Conservation (phyloP, 1,139 yeast genomes). For the Debaryomyces subglobosus region DNA sequence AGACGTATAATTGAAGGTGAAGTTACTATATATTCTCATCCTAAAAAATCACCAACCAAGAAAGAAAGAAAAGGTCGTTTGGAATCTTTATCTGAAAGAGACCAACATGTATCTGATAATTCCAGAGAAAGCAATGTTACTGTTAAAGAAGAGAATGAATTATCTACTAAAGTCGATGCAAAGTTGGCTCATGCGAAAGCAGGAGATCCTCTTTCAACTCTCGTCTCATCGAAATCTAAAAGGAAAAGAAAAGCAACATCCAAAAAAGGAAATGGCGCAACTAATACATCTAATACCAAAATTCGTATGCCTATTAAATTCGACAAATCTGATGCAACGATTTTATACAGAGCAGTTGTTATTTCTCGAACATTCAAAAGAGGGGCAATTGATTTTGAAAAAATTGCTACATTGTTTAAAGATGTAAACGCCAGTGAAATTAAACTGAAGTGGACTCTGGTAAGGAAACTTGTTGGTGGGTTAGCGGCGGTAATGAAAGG, state of each 20-base stretch:
- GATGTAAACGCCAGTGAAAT: slow-evolving; percentile 42
- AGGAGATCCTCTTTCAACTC: slow-evolving; percentile 20
- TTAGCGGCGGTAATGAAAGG: slow-evolving; percentile 53
- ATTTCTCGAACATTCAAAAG: slow-evolving; percentile 60
- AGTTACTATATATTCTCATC: slow-evolving; percentile 27
- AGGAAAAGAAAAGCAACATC: slow-evolving; percentile 15
- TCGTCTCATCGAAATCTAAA: slow-evolving; percentile 26
- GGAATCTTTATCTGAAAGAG: slow-evolving; percentile 22
- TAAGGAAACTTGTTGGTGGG: slow-evolving; percentile 61
- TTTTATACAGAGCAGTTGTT: slow-evolving; percentile 59
- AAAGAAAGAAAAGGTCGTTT: slow-evolving; percentile 21
- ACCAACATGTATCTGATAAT: slow-evolving; percentile 1
- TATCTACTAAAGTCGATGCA: slow-evolving; percentile 14
- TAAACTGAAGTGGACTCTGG: slow-evolving; percentile 62
- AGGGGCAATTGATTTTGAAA: slow-evolving; percentile 58
- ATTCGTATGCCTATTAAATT: slow-evolving; percentile 31
- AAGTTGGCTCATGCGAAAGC: slow-evolving; percentile 4
- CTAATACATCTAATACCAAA: slow-evolving; percentile 13
- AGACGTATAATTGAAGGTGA: slow-evolving; percentile 35
- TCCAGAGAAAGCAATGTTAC: slow-evolving; percentile 9
- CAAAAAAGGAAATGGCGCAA: slow-evolving; percentile 11
- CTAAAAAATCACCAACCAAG: slow-evolving; percentile 13
- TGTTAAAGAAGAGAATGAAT: slow-evolving; percentile 11
- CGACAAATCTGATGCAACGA: slow-evolving; percentile 50
- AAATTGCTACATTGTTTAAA: slow-evolving; percentile 51